phyloP scores from a whole-genome alignment of 768 basidiomycete genomes.

The Auricularia sp. region DNA sequence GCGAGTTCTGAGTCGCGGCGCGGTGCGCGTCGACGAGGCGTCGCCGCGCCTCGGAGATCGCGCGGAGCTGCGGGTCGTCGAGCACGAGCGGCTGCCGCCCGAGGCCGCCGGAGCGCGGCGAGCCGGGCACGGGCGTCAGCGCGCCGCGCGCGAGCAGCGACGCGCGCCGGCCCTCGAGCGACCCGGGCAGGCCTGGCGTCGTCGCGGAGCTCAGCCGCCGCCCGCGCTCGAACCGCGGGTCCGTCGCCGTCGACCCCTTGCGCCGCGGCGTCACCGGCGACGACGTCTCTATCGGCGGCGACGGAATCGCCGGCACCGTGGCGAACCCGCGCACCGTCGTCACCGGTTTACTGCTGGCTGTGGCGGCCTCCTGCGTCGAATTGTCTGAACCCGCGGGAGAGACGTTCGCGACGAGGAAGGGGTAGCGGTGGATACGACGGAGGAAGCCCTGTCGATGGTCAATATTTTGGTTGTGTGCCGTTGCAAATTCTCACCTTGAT shows the following conservation, averaged over 20 bases:
- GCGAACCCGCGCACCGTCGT: not conserved
- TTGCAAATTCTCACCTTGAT: constrained; percentile 60
- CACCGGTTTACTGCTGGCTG: not conserved
- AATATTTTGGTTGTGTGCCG: not conserved
- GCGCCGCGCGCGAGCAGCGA: not conserved
- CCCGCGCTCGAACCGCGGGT: not conserved
- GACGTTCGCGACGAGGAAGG: constrained; percentile 49
- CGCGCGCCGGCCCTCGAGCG: not conserved
- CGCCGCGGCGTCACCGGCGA: not conserved
- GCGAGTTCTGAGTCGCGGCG: constrained; percentile 8
- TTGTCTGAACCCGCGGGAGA: constrained; percentile 9
- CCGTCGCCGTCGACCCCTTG: not conserved
- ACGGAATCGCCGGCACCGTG: constrained; percentile 2
- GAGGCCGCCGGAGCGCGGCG: not conserved
- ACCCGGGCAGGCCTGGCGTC: not conserved
- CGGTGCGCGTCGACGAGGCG: constrained; percentile 9
- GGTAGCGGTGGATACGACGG: constrained; percentile 88
- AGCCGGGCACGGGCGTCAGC: not conserved
- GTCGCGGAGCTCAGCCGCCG: not conserved
- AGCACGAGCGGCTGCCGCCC: not conserved
- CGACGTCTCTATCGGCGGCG: constrained; percentile 4
- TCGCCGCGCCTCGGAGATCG: not conserved
- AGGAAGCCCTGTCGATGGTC: constrained; percentile 61
- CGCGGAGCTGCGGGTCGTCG: not conserved
- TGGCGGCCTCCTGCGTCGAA: constrained; percentile 2